A percentile compares a stretch with the other conserved stretches of the same genome.
phyloP scores from a whole-genome alignment of 495 filamentous ascomycete genomes.

The Tuber borchii region DNA sequence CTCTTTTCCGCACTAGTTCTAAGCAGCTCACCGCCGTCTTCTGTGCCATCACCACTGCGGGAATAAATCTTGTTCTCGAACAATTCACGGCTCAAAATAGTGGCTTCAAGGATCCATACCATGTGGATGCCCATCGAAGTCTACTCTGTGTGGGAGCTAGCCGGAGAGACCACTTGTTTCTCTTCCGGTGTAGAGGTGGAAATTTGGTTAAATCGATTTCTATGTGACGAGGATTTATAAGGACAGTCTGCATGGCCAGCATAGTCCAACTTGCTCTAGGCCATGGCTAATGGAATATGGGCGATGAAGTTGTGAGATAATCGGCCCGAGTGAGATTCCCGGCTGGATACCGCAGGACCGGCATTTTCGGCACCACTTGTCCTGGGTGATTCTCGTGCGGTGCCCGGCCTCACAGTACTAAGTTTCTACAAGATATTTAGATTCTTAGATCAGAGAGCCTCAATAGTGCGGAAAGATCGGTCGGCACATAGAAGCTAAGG shows the following conservation, averaged over 20 bases:
- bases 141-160: conserved; percentile 70
- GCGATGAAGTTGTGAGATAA: too few species aligned
- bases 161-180: conserved; percentile 47
- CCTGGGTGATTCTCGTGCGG: conserved; percentile 42
- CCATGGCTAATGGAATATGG: too few species aligned
- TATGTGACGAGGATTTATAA: too few species aligned
- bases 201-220: conserved; percentile 52
- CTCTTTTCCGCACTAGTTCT: conserved; percentile 75
- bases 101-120: conserved; percentile 59
- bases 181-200: conserved; percentile 49
- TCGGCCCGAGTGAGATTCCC: too few species aligned
- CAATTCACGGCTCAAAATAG: conserved; percentile 56
- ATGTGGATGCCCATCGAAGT: conserved; percentile 82
- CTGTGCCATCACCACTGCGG: conserved; percentile 86
- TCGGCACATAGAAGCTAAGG: too few species aligned
- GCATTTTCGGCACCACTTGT: too few species aligned
- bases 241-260: too few species aligned
- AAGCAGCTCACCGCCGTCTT: conserved; percentile 81
- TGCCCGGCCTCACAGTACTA: conserved; percentile 79
- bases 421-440: conserved; percentile 98
- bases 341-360: too few species aligned
- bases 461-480: conserved; percentile 67
- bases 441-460: conserved; percentile 81
- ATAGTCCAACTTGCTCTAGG: too few species aligned
- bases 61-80: conserved; percentile 77